A percentile compares a stretch with the other conserved stretches of the same genome.
These are phyloP conservation scores for apple (Malus domestica) DNA, from an alignment of 306 rosid genomes.

Conservation along the genomic window DNA sequence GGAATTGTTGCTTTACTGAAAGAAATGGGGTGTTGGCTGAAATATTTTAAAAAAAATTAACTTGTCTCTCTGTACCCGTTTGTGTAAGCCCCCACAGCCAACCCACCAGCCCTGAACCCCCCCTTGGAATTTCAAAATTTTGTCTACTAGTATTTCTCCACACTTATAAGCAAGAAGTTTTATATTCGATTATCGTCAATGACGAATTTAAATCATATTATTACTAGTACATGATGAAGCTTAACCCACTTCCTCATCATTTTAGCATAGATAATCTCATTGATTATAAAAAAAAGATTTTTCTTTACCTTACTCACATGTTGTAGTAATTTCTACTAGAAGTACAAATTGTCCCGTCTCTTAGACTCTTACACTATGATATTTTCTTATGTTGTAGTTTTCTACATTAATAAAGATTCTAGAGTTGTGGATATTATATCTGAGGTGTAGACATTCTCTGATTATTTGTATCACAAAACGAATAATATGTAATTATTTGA, in stretches of 20 bases:
- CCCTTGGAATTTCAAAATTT: neutral
- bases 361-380: neutral
- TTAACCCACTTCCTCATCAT: accelerated
- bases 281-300: too few species aligned
- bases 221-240: accelerated
- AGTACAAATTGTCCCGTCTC: neutral
- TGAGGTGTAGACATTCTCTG: neutral
- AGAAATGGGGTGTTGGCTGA: constrained; percentile 22
- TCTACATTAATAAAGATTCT: neutral
- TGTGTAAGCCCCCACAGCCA: neutral
- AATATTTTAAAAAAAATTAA: neutral
- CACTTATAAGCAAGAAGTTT: accelerated
- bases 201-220: accelerated
- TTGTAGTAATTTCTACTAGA: neutral
- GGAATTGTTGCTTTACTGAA: constrained; percentile 25
- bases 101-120: neutral
- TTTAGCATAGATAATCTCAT: too few species aligned
- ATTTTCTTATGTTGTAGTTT: neutral
- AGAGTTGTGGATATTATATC: neutral
- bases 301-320: too few species aligned
- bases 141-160: too few species aligned
- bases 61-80: constrained; percentile 9
- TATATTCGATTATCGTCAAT: accelerated
- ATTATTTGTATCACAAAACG: too few species aligned
- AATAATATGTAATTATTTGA: too few species aligned